Base-by-base conservation (phyloP, 306 rosid species). In the Cyclanthera cordifolia region DNA sequence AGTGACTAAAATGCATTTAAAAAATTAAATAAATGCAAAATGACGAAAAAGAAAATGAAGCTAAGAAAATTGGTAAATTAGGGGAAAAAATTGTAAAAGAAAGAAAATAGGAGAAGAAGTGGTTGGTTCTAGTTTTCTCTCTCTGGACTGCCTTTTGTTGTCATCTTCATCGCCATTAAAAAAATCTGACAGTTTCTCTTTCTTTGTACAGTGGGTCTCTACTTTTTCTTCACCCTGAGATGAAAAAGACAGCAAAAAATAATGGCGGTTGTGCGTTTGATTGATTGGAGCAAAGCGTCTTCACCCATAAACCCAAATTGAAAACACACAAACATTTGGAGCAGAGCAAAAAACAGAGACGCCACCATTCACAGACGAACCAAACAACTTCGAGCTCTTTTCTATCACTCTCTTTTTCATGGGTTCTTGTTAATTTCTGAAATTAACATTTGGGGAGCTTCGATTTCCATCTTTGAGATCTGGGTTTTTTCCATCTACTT, bases 261-360 rank as follows among this genome's bases (percentile, higher is more conserved):
- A 86, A 79, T 91, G 91, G 90, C 88, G 82, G 97, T 88, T 84
- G 93, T 72, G 82, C 78, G 75, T 76, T n/a, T 80, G 86, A 88
- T 85, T 86, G 90, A 86, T 86, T 90, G 80, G 72, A 67, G 71
- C 39, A 67, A 67, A 67, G 71, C 56, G 71, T 47, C 71, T 43
- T 46, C 43, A 23, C 71, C 71, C 71, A 67, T 47, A 67, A 67
- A 67, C 37, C 51, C 21, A 19, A 39, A n/a, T 0, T 6, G n/a
- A 58, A 34, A 34, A 37, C 34, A n/a, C 23, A n/a, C 23, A 46
- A 67, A 27, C 54, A 47, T 67, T 67, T 67, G 71, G 37, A 74
- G 77, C 66, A 67, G 71, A 67, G 71, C 56, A 73, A 74, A 37
- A 47, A 39, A n/a, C 73, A 70, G 68, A 54, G 50, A n/a, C n/a